Conservation (phyloP, 306 rosid species). For the Rubus idaeus region DNA sequence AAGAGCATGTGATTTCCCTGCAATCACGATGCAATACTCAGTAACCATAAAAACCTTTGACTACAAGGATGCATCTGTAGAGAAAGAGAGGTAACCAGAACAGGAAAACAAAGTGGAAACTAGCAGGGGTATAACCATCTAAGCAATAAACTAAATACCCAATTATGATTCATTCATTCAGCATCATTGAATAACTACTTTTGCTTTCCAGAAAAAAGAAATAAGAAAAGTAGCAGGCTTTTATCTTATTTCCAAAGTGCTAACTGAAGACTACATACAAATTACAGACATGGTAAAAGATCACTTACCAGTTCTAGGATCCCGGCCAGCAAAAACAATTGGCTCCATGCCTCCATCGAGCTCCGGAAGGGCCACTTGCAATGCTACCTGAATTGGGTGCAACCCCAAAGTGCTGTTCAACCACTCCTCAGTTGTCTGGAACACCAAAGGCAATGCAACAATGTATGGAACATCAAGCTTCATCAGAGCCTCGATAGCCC, state of each 20-base stretch:
- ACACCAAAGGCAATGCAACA: constrained; percentile 96
- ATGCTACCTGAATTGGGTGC: constrained; percentile 98
- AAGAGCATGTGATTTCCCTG: constrained; percentile 68
- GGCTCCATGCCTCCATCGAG: constrained; percentile 99
- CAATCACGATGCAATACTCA: constrained; percentile 20
- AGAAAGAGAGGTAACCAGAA: background rate
- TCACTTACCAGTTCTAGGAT: constrained; percentile 81
- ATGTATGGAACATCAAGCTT: constrained; percentile 92
- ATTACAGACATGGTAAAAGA: background rate
- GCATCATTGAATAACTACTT: no score
- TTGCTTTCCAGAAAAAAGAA: background rate
- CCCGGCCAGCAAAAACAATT: constrained; percentile 89
- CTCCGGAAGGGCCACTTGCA: constrained; percentile 98
- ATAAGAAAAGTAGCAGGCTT: no score
- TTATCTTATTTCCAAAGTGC: background rate
- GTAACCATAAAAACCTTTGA: background rate
- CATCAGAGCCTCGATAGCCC: constrained; percentile 84
- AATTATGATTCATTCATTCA: background rate
- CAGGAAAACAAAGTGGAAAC: no score
- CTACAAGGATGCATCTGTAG: background rate
- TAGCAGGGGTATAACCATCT: background rate
- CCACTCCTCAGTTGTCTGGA: constrained; percentile 99
- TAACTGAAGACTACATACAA: background rate
- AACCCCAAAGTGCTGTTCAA: constrained; percentile 88
- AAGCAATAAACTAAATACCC: background rate